Percentiles rank a stretch among this genome's conserved stretches.
phyloP scores from a whole-genome alignment of 2,329 filamentous ascomycete genomes.

The Phaeophleospora eucalypticola region DNA sequence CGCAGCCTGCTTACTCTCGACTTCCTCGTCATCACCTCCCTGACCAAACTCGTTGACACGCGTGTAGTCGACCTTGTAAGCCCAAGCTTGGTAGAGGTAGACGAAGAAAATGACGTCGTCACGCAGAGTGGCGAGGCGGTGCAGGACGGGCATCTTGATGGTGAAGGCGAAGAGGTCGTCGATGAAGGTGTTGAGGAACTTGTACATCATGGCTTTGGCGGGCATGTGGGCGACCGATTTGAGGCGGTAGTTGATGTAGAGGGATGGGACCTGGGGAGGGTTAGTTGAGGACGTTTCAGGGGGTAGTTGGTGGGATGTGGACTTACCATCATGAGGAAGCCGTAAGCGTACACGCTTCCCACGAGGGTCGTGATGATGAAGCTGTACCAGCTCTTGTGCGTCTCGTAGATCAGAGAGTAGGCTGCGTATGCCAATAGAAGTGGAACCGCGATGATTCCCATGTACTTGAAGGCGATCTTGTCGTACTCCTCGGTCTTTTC shows the following conservation, averaged over 20 bases:
- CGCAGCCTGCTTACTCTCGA: slow-evolving; percentile 48
- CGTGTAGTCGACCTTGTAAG: slow-evolving; percentile 85
- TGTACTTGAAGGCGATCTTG: slow-evolving; percentile 93
- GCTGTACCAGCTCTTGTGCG: slow-evolving; percentile 88
- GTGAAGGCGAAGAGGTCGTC: slow-evolving; percentile 98
- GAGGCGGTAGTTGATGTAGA: slow-evolving; percentile 99
- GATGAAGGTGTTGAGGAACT: slow-evolving; percentile 98
- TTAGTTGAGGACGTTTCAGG: background rate
- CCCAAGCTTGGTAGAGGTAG: slow-evolving; percentile 90
- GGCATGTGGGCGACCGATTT: slow-evolving; percentile 94
- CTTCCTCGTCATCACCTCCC: slow-evolving; percentile 83
- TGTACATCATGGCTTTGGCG: slow-evolving; percentile 93
- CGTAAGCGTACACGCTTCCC: slow-evolving; percentile 94
- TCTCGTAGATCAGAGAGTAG: slow-evolving; percentile 89
- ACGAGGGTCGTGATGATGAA: slow-evolving; percentile 94
- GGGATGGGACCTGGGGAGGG: slow-evolving; percentile 59
- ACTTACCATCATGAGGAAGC: slow-evolving; percentile 90
- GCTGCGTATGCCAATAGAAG: slow-evolving; percentile 82
- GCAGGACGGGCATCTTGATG: slow-evolving; percentile 96
- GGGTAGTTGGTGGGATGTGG: background rate
- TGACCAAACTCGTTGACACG: slow-evolving; percentile 98
- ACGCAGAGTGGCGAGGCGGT: slow-evolving; percentile 83
- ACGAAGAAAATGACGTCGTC: slow-evolving; percentile 99
- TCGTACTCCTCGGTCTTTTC: slow-evolving; percentile 99
- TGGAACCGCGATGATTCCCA: slow-evolving; percentile 88